These are phyloP conservation scores for Arbutus unedo DNA, from an alignment of 148 eudicot species.

Conservation along the genomic window DNA sequence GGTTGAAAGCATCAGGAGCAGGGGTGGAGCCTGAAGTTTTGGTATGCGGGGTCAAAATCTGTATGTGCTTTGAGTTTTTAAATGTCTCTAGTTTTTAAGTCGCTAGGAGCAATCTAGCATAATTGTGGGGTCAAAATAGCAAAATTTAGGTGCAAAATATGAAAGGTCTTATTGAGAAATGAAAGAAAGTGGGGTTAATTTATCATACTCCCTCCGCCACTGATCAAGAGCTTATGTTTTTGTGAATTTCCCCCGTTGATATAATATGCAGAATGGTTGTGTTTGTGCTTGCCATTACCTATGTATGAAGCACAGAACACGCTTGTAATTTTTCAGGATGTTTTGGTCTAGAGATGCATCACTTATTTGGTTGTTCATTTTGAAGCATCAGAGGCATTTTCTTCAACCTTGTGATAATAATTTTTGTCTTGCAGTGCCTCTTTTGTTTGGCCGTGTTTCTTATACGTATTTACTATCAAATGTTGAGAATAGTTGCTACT, in stretches of 20 bases:
- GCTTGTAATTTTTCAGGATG: background rate
- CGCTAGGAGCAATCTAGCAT: no score
- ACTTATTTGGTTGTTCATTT: background rate
- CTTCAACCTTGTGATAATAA: background rate
- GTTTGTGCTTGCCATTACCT: background rate
- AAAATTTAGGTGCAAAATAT: no score
- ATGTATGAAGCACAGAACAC: constrained; percentile 4
- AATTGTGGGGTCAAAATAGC: no score
- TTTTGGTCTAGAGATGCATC: background rate
- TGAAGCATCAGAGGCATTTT: background rate
- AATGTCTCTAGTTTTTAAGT: no score
- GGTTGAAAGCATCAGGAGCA: constrained; percentile 2
- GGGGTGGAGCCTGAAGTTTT: no score
- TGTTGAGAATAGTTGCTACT: constrained; percentile 6
- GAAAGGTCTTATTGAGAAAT: no score
- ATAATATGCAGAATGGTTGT: background rate
- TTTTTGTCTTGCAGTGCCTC: background rate
- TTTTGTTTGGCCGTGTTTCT: background rate
- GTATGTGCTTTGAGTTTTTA: no score
- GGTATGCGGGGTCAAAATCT: no score
- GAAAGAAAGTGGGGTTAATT: no score
- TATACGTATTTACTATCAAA: background rate
- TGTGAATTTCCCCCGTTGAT: background rate
- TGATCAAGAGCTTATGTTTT: background rate
- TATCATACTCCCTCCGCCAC: no score